phyloP scores from a whole-genome alignment of 192 early-diverging fungal genomes.

The Entomortierella beljakovae region DNA sequence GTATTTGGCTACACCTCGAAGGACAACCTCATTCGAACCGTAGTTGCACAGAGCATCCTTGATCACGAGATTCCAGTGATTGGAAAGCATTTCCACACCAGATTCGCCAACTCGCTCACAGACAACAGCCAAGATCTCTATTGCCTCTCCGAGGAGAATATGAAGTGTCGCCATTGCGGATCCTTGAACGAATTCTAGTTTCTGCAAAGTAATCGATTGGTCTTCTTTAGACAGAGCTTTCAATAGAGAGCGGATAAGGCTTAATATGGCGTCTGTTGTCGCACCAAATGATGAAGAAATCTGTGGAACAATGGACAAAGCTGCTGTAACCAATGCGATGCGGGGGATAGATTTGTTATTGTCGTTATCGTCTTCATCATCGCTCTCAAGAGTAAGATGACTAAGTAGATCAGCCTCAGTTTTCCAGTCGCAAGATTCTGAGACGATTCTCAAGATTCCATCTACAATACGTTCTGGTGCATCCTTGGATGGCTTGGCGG shows the following conservation, averaged over 20 bases:
- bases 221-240: conserved; percentile 45
- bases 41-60: conserved; percentile 54
- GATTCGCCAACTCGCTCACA: conserved; percentile 17
- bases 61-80: conserved; percentile 55
- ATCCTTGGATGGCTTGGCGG: conserved; percentile 17
- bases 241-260: conserved; percentile 44
- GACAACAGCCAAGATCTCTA: conserved; percentile 57
- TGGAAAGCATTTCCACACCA: conserved; percentile 26
- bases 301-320: conserved; percentile 58
- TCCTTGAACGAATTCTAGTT: conserved; percentile 56
- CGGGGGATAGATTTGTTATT: conserved; percentile 25
- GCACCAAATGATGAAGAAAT: conserved; percentile 46
- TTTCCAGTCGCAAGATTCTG: conserved; percentile 60
- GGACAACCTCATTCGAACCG: conserved; percentile 60
- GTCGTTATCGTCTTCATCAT: no score
- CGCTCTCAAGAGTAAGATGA: conserved; percentile 32
- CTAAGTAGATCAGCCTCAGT: conserved; percentile 57
- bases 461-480: conserved; percentile 42
- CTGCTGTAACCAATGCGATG: conserved; percentile 54
- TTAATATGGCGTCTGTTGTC: conserved; percentile 33
- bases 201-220: conserved; percentile 37
- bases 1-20: conserved; percentile 59
- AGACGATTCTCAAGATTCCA: conserved; percentile 54
- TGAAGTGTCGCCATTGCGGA: conserved; percentile 57
- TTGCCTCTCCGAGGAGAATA: conserved; percentile 60